A percentile compares a stretch with the other conserved stretches of the same genome.
These are phyloP conservation scores for Penstemon davidsonii DNA, from an alignment of 257 asterid species.

Conservation along the genomic window DNA sequence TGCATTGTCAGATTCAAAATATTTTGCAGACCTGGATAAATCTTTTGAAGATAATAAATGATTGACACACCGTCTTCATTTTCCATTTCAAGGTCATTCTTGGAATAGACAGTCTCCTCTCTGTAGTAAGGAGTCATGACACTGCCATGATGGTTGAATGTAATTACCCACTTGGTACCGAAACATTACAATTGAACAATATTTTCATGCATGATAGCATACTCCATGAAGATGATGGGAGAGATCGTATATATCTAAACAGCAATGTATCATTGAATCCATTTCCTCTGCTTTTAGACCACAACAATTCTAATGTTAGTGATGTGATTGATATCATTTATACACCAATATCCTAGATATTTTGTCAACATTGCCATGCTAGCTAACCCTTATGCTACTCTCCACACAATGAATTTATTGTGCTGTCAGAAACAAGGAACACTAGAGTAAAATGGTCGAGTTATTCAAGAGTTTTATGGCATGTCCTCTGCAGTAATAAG, in stretches of 20 bases:
- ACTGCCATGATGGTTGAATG: conserved; percentile 32
- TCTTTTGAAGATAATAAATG: conserved; percentile 85
- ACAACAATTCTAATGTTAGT: conserved; percentile 15
- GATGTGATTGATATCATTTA: conserved; percentile 2
- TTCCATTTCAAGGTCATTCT: conserved; percentile 74
- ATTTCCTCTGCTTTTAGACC: background rate
- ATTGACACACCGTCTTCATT: conserved; percentile 96
- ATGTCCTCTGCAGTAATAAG: no score
- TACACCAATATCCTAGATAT: background rate
- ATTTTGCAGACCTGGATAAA: conserved; percentile 75
- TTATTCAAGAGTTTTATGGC: no score
- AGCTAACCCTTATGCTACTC: conserved; percentile 12
- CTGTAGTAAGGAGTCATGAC: conserved; percentile 91
- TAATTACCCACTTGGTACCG: background rate
- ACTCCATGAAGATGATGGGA: background rate
- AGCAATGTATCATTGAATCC: no score
- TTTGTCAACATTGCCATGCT: background rate
- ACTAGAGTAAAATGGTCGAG: no score
- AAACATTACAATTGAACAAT: background rate
- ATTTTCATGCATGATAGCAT: background rate
- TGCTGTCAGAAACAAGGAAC: no score
- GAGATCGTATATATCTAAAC: no score
- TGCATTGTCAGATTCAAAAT: background rate
- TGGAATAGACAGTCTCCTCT: conserved; percentile 87
- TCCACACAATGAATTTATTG: background rate